phyloP scores from a whole-genome alignment of 2,329 filamentous ascomycete species.

The Tolypocladium tundrense region DNA sequence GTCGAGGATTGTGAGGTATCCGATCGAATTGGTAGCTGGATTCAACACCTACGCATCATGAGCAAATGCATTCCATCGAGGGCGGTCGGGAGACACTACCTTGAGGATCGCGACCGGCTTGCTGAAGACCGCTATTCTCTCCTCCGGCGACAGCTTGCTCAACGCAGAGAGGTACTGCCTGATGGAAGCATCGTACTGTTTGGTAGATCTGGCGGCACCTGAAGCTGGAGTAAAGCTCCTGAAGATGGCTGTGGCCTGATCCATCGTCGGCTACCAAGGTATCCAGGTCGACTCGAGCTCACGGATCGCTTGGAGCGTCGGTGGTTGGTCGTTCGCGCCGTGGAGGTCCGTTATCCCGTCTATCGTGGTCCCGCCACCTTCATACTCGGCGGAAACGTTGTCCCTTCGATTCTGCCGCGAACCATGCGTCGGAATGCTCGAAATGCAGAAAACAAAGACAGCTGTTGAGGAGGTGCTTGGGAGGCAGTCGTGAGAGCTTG shows the following conservation, averaged over 20 bases:
- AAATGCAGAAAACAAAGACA: not conserved
- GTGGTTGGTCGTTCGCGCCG: not conserved
- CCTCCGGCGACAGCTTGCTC: slow-evolving; percentile 24
- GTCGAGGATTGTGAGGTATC: slow-evolving; percentile 38
- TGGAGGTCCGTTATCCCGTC: not conserved
- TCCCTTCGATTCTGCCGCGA: not conserved
- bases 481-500: not conserved
- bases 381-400: not conserved
- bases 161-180: slow-evolving; percentile 27
- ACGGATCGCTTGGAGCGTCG: not conserved
- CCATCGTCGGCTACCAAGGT: slow-evolving; percentile 16
- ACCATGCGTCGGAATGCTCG: not conserved
- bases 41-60: slow-evolving; percentile 29
- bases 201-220: slow-evolving; percentile 14
- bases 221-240: slow-evolving; percentile 28
- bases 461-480: not conserved
- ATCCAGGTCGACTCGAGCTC: not conserved
- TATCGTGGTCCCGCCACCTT: not conserved
- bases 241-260: slow-evolving; percentile 20
- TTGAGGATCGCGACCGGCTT: slow-evolving; percentile 29
- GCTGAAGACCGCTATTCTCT: slow-evolving; percentile 18
- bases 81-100: slow-evolving; percentile 14
- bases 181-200: slow-evolving; percentile 29
- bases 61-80: not conserved
- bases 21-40: slow-evolving; percentile 38